Evolutionary conservation across 495 filamentous ascomycete genomes (phyloP).

Genomic region (Penicillium odoratum): DNA sequence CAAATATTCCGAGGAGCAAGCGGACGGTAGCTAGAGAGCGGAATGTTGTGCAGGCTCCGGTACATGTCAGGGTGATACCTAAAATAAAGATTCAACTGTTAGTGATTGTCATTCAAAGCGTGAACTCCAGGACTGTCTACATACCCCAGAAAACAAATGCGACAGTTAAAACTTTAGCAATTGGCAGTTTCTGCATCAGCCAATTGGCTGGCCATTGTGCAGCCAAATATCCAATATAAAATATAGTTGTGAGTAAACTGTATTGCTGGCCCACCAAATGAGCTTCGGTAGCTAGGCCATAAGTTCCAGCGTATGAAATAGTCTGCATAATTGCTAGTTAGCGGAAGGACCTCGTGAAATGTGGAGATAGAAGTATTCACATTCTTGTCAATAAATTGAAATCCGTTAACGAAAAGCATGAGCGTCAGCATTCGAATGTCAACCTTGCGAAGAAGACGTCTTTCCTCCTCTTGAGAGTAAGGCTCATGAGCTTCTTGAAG

Average conservation of each 20-base stretch:
- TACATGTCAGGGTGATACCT: not conserved
- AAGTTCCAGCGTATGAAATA: not conserved
- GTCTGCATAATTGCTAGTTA: not conserved
- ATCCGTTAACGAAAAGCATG: constrained; percentile 2
- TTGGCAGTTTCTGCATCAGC: constrained; percentile 1
- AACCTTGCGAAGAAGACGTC: not conserved
- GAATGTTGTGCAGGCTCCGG: not conserved
- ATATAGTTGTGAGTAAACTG: not conserved
- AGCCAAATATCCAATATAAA: constrained; percentile 1
- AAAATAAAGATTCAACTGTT: not conserved
- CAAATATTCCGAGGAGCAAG: constrained; percentile 7
- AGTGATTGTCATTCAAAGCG: not conserved
- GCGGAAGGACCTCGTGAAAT: not conserved
- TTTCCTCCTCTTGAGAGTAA: not conserved
- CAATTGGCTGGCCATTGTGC: constrained; percentile 2
- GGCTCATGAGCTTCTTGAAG: not conserved
- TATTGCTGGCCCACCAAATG: not conserved
- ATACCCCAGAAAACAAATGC: constrained; percentile 3
- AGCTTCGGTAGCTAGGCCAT: not conserved
- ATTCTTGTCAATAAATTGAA: constrained; percentile 3
- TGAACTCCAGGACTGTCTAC: not conserved
- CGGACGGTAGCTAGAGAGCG: not conserved
- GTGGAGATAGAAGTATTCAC: not conserved
- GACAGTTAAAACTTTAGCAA: not conserved
- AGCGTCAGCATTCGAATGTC: not conserved